A percentile compares a stretch with the other conserved stretches of the same genome.
Evolutionary conservation across 257 asterid species (phyloP).

Genomic region (Solanum ossicruentum): DNA sequence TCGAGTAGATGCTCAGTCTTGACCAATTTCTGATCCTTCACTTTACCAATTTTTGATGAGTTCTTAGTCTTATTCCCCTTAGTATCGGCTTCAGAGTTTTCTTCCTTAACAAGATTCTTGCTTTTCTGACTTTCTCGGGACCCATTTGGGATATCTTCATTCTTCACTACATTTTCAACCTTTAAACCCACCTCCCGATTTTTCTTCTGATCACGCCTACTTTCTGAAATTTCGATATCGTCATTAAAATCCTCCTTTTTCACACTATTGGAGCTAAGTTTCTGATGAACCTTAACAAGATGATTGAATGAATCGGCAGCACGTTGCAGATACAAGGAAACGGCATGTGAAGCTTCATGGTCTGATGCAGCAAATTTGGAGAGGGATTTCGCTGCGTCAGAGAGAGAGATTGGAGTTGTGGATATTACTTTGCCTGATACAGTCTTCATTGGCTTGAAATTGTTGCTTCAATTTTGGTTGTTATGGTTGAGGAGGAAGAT

Average conservation of each 20-base stretch:
- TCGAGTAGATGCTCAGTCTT: neutral
- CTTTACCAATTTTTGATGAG: neutral
- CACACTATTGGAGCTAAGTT: neutral
- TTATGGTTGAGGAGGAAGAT: neutral
- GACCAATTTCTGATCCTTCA: neutral
- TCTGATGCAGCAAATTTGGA: conserved; percentile 31
- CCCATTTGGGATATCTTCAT: neutral
- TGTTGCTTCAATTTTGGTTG: neutral
- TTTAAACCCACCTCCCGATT: neutral
- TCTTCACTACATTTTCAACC: neutral
- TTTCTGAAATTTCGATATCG: neutral
- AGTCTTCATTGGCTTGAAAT: conserved; percentile 21
- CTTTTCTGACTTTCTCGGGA: neutral
- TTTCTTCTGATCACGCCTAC: neutral
- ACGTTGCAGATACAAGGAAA: conserved; percentile 32
- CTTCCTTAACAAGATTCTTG: neutral
- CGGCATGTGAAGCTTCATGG: conserved; percentile 37
- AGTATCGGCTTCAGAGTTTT: neutral
- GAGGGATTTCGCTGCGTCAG: conserved; percentile 38
- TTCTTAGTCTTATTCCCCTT: neutral
- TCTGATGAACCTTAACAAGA: conserved; percentile 31
- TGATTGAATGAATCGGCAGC: conserved; percentile 36
- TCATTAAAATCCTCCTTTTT: neutral
- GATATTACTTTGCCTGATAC: conserved; percentile 28
- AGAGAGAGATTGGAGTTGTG: conserved; percentile 23